phyloP scores from a whole-genome alignment of 2,329 filamentous ascomycete genomes.

The Ophiostoma ulmi region DNA sequence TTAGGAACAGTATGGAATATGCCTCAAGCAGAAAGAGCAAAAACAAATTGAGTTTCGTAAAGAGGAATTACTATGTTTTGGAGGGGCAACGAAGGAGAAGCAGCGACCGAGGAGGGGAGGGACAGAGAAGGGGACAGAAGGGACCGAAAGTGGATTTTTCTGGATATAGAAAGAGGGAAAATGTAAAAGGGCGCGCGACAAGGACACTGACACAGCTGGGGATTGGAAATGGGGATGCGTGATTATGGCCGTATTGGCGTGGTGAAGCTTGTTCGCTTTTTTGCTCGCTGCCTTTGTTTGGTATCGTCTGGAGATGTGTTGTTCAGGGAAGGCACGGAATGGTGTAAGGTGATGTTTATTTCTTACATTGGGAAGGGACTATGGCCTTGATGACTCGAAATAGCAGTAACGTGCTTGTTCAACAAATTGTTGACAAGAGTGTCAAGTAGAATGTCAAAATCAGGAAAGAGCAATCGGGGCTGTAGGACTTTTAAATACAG shows the following conservation, averaged over 20 bases:
- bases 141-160: constrained; percentile 11
- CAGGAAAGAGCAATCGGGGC: constrained; percentile 15
- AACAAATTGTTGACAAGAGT: constrained; percentile 1
- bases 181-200: neutral
- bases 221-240: constrained; percentile 17
- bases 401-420: constrained; percentile 16
- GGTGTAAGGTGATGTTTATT: neutral
- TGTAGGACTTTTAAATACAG: constrained; percentile 18
- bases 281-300: constrained; percentile 21
- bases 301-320: neutral
- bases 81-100: constrained; percentile 25
- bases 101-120: constrained; percentile 7
- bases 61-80: constrained; percentile 22
- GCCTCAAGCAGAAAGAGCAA: constrained; percentile 22
- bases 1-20: constrained; percentile 21
- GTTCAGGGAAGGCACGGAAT: constrained; percentile 13
- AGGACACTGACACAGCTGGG: neutral
- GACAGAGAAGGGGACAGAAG: constrained; percentile 2
- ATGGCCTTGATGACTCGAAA: constrained; percentile 3
- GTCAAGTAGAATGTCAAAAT: neutral
- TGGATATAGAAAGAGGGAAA: neutral
- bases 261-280: constrained; percentile 21
- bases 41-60: constrained; percentile 16
- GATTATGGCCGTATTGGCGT: constrained; percentile 18
- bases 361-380: constrained; percentile 13